These are phyloP conservation scores for Schoenoplectus tabernaemontani DNA, from an alignment of 202 grass and related monocot genomes.

Conservation along the genomic window DNA sequence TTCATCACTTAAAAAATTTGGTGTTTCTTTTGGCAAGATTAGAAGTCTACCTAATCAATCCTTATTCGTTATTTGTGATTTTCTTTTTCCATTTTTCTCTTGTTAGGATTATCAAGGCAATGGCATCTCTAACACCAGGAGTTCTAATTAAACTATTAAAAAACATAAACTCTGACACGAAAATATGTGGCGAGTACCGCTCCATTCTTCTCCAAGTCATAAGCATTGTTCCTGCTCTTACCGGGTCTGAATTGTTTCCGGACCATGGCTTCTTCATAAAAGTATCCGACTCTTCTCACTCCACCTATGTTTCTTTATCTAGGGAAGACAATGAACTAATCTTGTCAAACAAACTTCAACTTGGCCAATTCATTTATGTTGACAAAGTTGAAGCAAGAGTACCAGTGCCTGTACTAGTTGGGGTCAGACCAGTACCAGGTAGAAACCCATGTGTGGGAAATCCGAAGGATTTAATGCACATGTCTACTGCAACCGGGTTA, in stretches of 20 bases:
- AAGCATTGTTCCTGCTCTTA: conserved; percentile 90
- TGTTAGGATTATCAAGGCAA: conserved; percentile 31
- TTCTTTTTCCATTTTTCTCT: not conserved
- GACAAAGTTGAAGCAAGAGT: conserved; percentile 87
- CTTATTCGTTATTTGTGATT: not conserved
- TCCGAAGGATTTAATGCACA: conserved; percentile 96
- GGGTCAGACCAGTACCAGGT: conserved; percentile 82
- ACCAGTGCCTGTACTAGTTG: conserved; percentile 83
- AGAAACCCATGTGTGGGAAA: conserved; percentile 89
- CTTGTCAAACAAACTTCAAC: conserved; percentile 85
- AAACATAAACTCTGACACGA: conserved; percentile 87
- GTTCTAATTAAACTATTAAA: conserved; percentile 88
- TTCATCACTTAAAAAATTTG: not conserved
- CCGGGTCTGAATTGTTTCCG: conserved; percentile 86
- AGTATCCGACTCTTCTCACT: conserved; percentile 94
- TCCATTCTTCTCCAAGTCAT: conserved; percentile 99
- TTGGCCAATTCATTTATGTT: conserved; percentile 97
- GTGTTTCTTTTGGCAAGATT: not conserved
- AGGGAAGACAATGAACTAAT: conserved; percentile 96
- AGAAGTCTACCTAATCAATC: not conserved
- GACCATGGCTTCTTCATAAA: conserved; percentile 99
- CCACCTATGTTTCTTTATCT: conserved; percentile 92
- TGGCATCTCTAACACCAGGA: conserved; percentile 97
- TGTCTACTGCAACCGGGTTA: conserved; percentile 57
- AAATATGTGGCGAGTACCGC: conserved; percentile 86